phyloP scores from a whole-genome alignment of 257 asterid species.

The Gynochthodes officinalis region DNA sequence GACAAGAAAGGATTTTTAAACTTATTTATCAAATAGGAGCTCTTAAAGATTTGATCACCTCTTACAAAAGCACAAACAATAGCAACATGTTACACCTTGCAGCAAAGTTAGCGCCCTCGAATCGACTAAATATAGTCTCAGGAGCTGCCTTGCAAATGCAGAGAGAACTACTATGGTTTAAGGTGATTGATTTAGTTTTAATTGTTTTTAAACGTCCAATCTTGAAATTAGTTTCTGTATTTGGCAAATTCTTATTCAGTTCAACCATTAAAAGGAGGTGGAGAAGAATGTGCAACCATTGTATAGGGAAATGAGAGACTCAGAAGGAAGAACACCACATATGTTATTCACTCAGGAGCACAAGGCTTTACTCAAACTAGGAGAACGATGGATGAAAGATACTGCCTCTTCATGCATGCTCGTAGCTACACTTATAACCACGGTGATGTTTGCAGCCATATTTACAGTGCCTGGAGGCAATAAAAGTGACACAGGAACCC shows the following conservation, averaged over 20 bases:
- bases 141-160: conserved; percentile 49
- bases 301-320: conserved; percentile 28
- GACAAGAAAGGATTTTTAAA: conserved; percentile 31
- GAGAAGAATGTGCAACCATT: conserved; percentile 29
- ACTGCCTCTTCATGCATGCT: conserved; percentile 38
- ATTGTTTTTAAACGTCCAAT: neutral
- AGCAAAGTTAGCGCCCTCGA: conserved; percentile 30
- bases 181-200: conserved; percentile 16
- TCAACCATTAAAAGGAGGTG: conserved; percentile 19
- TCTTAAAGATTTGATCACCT: conserved; percentile 33
- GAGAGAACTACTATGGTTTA: conserved; percentile 32
- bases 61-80: conserved; percentile 21
- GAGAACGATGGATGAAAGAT: conserved; percentile 41
- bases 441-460: conserved; percentile 36
- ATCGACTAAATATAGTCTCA: conserved; percentile 30
- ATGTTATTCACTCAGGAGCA: conserved; percentile 32
- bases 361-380: conserved; percentile 22
- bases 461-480: conserved; percentile 37
- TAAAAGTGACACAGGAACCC: conserved; percentile 22
- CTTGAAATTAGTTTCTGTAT: neutral
- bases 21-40: conserved; percentile 37
- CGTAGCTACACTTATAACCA: conserved; percentile 33
- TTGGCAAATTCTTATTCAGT: neutral
- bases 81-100: conserved; percentile 35
- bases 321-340: conserved; percentile 21